A percentile compares a stretch with the other conserved stretches of the same genome.
These are phyloP conservation scores for Chloranthus sessilifolius DNA, from an alignment of 164 flowering plant genomes.

Conservation along the genomic window DNA sequence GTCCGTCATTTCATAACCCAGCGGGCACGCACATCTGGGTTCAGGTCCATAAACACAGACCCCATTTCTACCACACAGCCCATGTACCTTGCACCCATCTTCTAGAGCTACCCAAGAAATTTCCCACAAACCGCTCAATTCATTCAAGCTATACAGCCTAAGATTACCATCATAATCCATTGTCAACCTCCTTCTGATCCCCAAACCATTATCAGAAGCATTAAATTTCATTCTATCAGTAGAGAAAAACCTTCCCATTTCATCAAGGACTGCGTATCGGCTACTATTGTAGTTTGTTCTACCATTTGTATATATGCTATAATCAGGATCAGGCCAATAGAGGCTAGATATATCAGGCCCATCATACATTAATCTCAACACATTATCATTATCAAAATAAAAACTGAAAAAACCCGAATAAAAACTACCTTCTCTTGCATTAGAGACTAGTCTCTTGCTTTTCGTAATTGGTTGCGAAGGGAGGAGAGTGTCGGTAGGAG, in stretches of 20 bases:
- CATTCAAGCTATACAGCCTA: conserved; percentile 19
- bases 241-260: conserved; percentile 12
- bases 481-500: conserved; percentile 20
- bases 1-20: conserved; percentile 13
- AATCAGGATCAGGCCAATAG: conserved; percentile 21
- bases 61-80: conserved; percentile 21
- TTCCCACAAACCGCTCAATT: conserved; percentile 10
- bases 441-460: conserved; percentile 8
- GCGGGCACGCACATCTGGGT: conserved; percentile 16
- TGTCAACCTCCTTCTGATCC: conserved; percentile 15
- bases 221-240: conserved; percentile 7
- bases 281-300: conserved; percentile 18
- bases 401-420: conserved; percentile 10
- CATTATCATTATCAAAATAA: conserved; percentile 12
- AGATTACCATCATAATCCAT: conserved; percentile 23
- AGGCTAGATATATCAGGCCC: conserved; percentile 20
- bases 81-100: conserved; percentile 15
- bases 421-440: conserved; percentile 3
- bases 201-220: conserved; percentile 20
- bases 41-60: conserved; percentile 15
- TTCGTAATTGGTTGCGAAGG: conserved; percentile 14
- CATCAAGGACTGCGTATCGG: conserved; percentile 15
- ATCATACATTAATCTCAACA: conserved; percentile 16
- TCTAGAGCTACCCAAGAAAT: conserved; percentile 16
- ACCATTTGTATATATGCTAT: not conserved